Evolutionary conservation across 2,329 filamentous ascomycete species (phyloP).

Genomic region (Trichoderma harzianum): DNA sequence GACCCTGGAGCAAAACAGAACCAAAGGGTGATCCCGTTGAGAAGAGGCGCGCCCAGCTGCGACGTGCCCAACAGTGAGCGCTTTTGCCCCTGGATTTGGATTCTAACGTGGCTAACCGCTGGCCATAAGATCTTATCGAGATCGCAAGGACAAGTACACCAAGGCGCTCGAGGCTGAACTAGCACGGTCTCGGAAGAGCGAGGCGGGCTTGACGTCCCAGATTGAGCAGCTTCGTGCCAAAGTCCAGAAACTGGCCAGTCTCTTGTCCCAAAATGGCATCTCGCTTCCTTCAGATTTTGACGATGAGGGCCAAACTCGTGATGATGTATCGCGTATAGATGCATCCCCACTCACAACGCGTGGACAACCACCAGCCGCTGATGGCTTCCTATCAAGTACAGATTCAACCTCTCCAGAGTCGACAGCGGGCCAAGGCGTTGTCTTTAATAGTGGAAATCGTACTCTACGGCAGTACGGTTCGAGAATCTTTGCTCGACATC

Average conservation of each 20-base stretch:
- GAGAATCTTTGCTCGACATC: not conserved
- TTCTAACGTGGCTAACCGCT: not conserved
- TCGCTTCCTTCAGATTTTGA: not conserved
- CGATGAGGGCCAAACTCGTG: not conserved
- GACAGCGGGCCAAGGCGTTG: not conserved
- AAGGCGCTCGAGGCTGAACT: constrained; percentile 29
- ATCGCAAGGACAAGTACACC: constrained; percentile 30
- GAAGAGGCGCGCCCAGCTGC: constrained; percentile 28
- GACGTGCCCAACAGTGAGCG: constrained; percentile 29
- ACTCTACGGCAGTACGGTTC: not conserved
- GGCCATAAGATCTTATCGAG: constrained; percentile 28
- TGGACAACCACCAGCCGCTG: not conserved
- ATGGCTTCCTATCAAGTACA: not conserved
- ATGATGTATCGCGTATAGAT: not conserved
- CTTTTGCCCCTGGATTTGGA: not conserved
- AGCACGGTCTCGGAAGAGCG: constrained; percentile 20
- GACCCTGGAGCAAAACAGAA: constrained; percentile 16
- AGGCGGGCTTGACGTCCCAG: constrained; percentile 24
- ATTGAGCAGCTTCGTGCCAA: constrained; percentile 20
- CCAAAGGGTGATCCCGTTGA: constrained; percentile 26
- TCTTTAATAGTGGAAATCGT: not conserved
- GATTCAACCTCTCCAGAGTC: not conserved
- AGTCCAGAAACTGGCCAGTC: constrained; percentile 19
- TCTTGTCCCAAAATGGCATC: constrained; percentile 23
- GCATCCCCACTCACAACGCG: not conserved